Conservation (phyloP, 2,329 filamentous ascomycete species). For the Pseudogymnoascus sp. region DNA sequence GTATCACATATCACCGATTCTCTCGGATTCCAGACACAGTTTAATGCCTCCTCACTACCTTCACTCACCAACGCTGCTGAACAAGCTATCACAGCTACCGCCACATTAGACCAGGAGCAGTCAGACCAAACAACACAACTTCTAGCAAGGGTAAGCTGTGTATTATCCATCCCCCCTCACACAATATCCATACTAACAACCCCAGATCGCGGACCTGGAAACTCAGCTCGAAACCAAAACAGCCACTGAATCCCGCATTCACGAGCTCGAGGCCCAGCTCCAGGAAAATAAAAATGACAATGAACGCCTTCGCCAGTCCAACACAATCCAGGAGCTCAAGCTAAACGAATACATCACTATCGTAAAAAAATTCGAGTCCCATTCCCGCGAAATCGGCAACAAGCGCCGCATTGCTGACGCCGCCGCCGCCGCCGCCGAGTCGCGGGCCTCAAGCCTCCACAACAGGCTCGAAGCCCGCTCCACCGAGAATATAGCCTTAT, state of each 20-base stretch:
- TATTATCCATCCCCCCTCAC: neutral
- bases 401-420: slow-evolving; percentile 43
- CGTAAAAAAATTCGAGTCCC: slow-evolving; percentile 37
- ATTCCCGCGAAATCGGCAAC: slow-evolving; percentile 41
- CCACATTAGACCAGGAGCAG: slow-evolving; percentile 10
- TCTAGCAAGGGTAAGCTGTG: slow-evolving; percentile 23
- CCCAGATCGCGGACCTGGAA: slow-evolving; percentile 33
- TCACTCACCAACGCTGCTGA: slow-evolving; percentile 3
- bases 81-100: slow-evolving; percentile 3
- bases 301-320: slow-evolving; percentile 33
- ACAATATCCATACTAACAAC: neutral
- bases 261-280: slow-evolving; percentile 29
- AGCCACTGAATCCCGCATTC: slow-evolving; percentile 26
- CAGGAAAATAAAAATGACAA: slow-evolving; percentile 26
- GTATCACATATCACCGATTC: slow-evolving; percentile 11
- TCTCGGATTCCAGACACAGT: slow-evolving; percentile 2
- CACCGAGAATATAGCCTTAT: slow-evolving; percentile 21
- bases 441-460: slow-evolving; percentile 16
- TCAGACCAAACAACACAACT: slow-evolving; percentile 13
- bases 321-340: slow-evolving; percentile 37
- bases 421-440: slow-evolving; percentile 24
- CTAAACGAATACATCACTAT: slow-evolving; percentile 39
- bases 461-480: slow-evolving; percentile 19
- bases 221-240: neutral
- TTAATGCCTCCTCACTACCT: neutral